phyloP scores from a whole-genome alignment of 2,329 filamentous ascomycete genomes.

The Teratosphaeria destructans region DNA sequence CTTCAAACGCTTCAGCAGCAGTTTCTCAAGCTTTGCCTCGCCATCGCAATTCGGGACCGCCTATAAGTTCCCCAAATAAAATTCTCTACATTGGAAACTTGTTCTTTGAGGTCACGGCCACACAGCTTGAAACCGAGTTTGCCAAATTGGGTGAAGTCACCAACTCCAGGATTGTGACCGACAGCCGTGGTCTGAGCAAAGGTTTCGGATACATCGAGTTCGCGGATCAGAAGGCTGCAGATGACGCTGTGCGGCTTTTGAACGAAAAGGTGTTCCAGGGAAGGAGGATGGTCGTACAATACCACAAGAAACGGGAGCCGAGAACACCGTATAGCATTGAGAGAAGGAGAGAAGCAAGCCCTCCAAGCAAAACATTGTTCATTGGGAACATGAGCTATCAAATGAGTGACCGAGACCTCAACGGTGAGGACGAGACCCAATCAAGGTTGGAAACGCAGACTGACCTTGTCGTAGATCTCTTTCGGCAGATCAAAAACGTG shows the following conservation, averaged over 20 bases:
- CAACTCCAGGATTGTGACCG: slow-evolving; percentile 46
- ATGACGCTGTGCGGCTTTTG: slow-evolving; percentile 46
- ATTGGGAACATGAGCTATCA: slow-evolving; percentile 82
- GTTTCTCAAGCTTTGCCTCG: neutral
- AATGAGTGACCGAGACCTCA: slow-evolving; percentile 73
- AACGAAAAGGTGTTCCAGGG: slow-evolving; percentile 54
- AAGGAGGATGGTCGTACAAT: slow-evolving; percentile 53
- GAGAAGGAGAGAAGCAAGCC: slow-evolving; percentile 17
- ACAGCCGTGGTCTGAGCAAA: slow-evolving; percentile 56
- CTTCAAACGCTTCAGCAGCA: slow-evolving; percentile 5
- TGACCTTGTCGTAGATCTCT: slow-evolving; percentile 42
- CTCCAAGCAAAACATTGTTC: slow-evolving; percentile 59
- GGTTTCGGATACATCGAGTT: slow-evolving; percentile 61
- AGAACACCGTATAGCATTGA: neutral
- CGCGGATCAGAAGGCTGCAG: slow-evolving; percentile 42
- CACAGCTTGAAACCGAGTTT: slow-evolving; percentile 51
- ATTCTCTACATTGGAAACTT: slow-evolving; percentile 59
- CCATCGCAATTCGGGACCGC: neutral
- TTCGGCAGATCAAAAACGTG: slow-evolving; percentile 59
- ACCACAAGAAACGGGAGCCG: slow-evolving; percentile 29
- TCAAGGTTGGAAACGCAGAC: neutral
- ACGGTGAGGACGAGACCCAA: slow-evolving; percentile 29
- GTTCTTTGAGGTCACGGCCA: slow-evolving; percentile 55
- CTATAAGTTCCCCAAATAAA: slow-evolving; percentile 23
- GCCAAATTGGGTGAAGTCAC: slow-evolving; percentile 46